A percentile compares a stretch with the other conserved stretches of the same genome.
phyloP scores from a whole-genome alignment of 2,329 filamentous ascomycete species.

The Thyridium curvatum region DNA sequence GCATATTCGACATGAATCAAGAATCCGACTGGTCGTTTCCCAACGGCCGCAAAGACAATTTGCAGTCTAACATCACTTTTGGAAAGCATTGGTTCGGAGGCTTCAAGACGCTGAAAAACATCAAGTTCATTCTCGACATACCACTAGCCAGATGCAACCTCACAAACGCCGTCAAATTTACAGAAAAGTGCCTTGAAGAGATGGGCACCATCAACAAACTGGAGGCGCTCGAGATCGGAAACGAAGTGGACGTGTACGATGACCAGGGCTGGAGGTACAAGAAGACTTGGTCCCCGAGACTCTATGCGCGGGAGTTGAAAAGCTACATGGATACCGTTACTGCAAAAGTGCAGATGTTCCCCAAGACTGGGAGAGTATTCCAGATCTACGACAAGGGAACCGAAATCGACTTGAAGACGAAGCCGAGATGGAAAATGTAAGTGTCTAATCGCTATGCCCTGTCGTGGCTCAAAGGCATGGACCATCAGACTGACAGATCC shows the following conservation, averaged over 20 bases:
- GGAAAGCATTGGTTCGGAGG: not conserved
- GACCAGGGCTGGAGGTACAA: constrained; percentile 22
- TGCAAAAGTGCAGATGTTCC: not conserved
- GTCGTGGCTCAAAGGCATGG: too few relatives aligned
- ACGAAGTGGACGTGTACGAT: constrained; percentile 29
- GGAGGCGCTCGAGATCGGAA: constrained; percentile 24
- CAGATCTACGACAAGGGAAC: not conserved
- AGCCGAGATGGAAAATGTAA: not conserved
- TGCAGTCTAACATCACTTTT: constrained; percentile 1
- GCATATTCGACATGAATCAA: too few relatives aligned
- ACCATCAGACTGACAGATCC: too few relatives aligned
- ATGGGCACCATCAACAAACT: constrained; percentile 12
- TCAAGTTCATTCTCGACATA: constrained; percentile 1
- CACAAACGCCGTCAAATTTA: constrained; percentile 1
- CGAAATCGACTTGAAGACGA: not conserved
- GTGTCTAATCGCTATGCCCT: not conserved
- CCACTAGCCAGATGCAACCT: not conserved
- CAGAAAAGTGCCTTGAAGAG: not conserved
- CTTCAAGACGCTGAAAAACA: constrained; percentile 1
- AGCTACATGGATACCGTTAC: not conserved
- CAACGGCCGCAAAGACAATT: too few relatives aligned
- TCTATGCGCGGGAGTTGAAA: not conserved
- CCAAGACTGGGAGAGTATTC: not conserved
- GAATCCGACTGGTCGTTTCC: too few relatives aligned
- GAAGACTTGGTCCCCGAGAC: not conserved